Base-by-base conservation (phyloP, 805 yeast genomes). In the Barnettozyma vustinii region DNA sequence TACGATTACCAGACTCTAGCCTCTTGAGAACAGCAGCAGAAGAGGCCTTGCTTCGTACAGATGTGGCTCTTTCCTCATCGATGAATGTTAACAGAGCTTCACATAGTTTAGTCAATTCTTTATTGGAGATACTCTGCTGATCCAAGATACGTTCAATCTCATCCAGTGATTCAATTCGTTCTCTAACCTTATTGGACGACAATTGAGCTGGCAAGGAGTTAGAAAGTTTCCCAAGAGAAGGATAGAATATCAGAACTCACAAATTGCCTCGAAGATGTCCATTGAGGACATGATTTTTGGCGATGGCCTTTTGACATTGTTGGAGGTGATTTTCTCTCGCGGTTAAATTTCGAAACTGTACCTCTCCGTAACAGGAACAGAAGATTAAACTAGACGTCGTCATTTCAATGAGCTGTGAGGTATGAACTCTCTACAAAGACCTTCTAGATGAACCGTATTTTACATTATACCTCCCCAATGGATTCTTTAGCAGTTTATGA, bases 141-240 rank as follows among this genome's bases (percentile, higher is more conserved):
- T 48, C 40, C 1, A 54, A 48, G 5, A 54, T 61, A 45, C 60
- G 65, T 10, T 71, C 71, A 25, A 79, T 55, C 25, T 61, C 66
- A 19, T 61, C 60, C 9, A 83, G 56, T 0, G 77, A 84, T 43
- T 75, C 79, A 52, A 69, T 77, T 36, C 87, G 65, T 13, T 80
- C 86, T 52, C 74, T 75, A 30, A 79, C 65, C 56, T 76, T 81
- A 3, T 72, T 51, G 1, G 87, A 82, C 21, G 66, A 66, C 37
- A 82, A 64, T 27, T 50, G 54, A 4, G 55, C 62, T 58, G 39
- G 9, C 6, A 27, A 3, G 16, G 37, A 50, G 54, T 49, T 42
- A 30, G 33, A 12, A 23, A 13, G 19, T 9, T 7, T 10, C 15
- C 32, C 19, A 19, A 16, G 5, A 7, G 10, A 25, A 5, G 25